Percentiles rank a stretch among this genome's conserved stretches.
Evolutionary conservation across 345 rosid genomes (phyloP).

Genomic region (Arabidopsis suecica): DNA sequence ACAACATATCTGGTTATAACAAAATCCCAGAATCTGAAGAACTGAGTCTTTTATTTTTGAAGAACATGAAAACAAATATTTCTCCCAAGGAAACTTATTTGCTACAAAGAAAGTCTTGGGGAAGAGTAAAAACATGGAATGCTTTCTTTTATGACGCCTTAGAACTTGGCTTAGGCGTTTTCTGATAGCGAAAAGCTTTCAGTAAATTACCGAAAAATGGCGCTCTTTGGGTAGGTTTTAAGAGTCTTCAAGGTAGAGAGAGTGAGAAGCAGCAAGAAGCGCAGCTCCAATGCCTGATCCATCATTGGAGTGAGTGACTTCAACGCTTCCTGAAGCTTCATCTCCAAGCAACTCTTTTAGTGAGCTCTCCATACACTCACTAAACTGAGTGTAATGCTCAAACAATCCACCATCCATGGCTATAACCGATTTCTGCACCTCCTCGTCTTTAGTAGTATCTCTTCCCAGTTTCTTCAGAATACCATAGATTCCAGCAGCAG

Average conservation of each 20-base stretch:
- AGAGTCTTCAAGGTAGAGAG: conserved; percentile 53
- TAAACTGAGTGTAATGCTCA: conserved; percentile 70
- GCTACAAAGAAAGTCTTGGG: conserved; percentile 15
- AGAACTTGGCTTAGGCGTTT: conserved; percentile 21
- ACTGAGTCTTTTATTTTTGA: conserved; percentile 11
- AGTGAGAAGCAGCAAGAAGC: conserved; percentile 76
- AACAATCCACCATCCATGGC: conserved; percentile 89
- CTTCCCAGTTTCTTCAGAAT: conserved; percentile 79
- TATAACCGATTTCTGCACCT: conserved; percentile 60
- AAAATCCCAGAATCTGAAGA: conserved; percentile 35
- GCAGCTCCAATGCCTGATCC: conserved; percentile 90
- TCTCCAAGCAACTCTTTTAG: conserved; percentile 68
- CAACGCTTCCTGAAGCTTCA: conserved; percentile 56
- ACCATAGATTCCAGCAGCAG: conserved; percentile 80
- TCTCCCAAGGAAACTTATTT: conserved; percentile 30
- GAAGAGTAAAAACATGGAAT: background rate
- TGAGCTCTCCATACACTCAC: conserved; percentile 66
- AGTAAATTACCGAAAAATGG: conserved; percentile 28
- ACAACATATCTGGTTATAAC: conserved; percentile 29
- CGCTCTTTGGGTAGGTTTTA: background rate
- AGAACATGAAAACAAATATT: conserved; percentile 29
- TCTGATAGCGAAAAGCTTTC: conserved; percentile 10
- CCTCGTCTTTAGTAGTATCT: conserved; percentile 58
- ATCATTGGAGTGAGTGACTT: conserved; percentile 62
- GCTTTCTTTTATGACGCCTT: conserved; percentile 10